Base-by-base conservation (phyloP, 768 basidiomycete genomes). In the Trametes villosa region DNA sequence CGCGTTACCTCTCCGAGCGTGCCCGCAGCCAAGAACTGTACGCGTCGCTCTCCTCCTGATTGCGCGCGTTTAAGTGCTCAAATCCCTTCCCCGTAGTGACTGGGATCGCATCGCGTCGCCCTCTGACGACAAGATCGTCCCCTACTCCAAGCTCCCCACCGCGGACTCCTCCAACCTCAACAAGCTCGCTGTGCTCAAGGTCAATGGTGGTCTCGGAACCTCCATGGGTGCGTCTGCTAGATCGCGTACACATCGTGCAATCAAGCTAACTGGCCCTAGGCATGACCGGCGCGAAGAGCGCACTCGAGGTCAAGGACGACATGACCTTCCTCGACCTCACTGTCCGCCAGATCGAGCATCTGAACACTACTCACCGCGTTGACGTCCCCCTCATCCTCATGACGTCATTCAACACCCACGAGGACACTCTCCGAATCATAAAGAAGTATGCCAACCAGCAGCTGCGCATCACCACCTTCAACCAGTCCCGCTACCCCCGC, bases 321-420 rank as follows among this genome's bases (percentile, higher is more conserved):
- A 94, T 96, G 95, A 96, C 91, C 52, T 98, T 97, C 86, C 86
- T 98, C 63, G 96, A 98, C 75, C 84, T 98, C 64, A 90, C 86
- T 57, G 93, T 98, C 46, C 85, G 93, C 66, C 95, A 97, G 78
- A 94, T 98, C 70, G 94, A 97, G 82, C 92, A 96, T 75, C 87
- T 96, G 72, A 95, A 96, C 82, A 90, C 87, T 53, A 83, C 86
- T 49, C 80, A 85, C 71, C 85, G 85, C 64, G 89, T 92, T 76
- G 90, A 97, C 76, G 92, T 96, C 45, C 95, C 94, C n/a, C 89
- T 97, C 75, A 91, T 97, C 78, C 86, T 98, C 71, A 96, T 97
- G 96, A 97, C 95, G 71, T 96, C 94, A 57, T 98, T 98, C 84
- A 96, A 96, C 82, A 98, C 96, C 20, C 92, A 95, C 74, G 93